Conservation (phyloP, 2,329 filamentous ascomycete species). For the Neocatenulostroma microsporum region DNA sequence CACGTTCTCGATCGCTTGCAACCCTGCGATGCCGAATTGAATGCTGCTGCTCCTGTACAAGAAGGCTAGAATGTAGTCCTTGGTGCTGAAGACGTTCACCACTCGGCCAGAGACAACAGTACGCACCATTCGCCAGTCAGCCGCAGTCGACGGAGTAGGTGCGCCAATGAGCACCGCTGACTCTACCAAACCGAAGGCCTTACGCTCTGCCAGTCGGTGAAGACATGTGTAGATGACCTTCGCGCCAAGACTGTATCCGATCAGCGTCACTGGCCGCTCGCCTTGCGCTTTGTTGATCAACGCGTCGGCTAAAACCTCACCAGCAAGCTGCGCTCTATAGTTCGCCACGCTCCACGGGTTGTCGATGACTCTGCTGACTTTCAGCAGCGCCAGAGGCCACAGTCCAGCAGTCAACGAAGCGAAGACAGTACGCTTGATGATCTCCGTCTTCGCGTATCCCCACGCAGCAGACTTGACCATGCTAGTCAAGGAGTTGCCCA, state of each 20-base stretch:
- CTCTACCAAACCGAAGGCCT: conserved; percentile 77
- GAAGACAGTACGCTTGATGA: conserved; percentile 56
- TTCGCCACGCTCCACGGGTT: conserved; percentile 35
- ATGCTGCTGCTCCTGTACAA: conserved; percentile 78
- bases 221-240: conserved; percentile 73
- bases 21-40: conserved; percentile 72
- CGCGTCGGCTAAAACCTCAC: conserved; percentile 35
- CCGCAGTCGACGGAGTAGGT: conserved; percentile 62
- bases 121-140: conserved; percentile 69
- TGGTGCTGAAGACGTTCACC: conserved; percentile 81
- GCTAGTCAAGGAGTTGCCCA: conserved; percentile 69
- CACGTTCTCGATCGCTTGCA: conserved; percentile 64
- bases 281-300: conserved; percentile 37
- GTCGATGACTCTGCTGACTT: conserved; percentile 36
- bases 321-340: conserved; percentile 32
- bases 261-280: conserved; percentile 33
- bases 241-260: conserved; percentile 35
- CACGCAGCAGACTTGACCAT: conserved; percentile 77
- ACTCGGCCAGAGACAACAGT: conserved; percentile 72
- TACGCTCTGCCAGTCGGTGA: conserved; percentile 64
- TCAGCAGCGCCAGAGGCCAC: conserved; percentile 43
- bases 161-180: conserved; percentile 75
- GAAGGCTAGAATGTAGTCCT: conserved; percentile 81
- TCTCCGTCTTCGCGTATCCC: conserved; percentile 63
- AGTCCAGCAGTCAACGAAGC: conserved; percentile 40